Evolutionary conservation across 345 rosid species (phyloP).

Genomic region (Bretschneidera sinensis): DNA sequence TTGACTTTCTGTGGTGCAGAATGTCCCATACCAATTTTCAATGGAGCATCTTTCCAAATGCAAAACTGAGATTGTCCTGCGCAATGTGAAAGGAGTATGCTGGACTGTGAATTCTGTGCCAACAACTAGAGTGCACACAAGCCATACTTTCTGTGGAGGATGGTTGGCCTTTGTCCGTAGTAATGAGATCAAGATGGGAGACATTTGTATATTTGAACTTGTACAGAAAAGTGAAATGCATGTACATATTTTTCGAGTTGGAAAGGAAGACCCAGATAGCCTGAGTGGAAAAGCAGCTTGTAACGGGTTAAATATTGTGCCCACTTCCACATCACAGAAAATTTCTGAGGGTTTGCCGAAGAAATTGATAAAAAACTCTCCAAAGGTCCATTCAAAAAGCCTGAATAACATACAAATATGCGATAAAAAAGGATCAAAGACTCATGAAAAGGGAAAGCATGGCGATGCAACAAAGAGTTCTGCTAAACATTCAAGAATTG

Average conservation of each 20-base stretch:
- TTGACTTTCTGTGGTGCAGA: slow-evolving; percentile 30
- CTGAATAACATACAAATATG: slow-evolving; percentile 27
- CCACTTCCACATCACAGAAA: slow-evolving; percentile 19
- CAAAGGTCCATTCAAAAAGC: slow-evolving; percentile 28
- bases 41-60: slow-evolving; percentile 53
- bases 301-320: slow-evolving; percentile 20
- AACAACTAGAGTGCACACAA: slow-evolving; percentile 57
- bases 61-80: slow-evolving; percentile 49
- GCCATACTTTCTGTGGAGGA: slow-evolving; percentile 65
- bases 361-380: slow-evolving; percentile 31
- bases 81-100: slow-evolving; percentile 42
- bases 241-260: slow-evolving; percentile 49
- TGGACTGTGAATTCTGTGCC: slow-evolving; percentile 68
- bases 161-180: slow-evolving; percentile 63
- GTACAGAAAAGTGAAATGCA: slow-evolving; percentile 39
- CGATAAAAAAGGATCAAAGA: slow-evolving; percentile 26
- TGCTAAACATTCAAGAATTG: slow-evolving; percentile 17
- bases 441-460: slow-evolving; percentile 21
- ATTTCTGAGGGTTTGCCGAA: slow-evolving; percentile 22
- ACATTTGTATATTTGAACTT: slow-evolving; percentile 53
- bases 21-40: slow-evolving; percentile 55
- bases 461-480: slow-evolving; percentile 17
- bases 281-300: slow-evolving; percentile 26
- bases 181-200: slow-evolving; percentile 48
- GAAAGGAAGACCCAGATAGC: slow-evolving; percentile 25